These are phyloP conservation scores for Fusarium acutatum DNA, from an alignment of 2,329 filamentous ascomycete species.

Conservation along the genomic window DNA sequence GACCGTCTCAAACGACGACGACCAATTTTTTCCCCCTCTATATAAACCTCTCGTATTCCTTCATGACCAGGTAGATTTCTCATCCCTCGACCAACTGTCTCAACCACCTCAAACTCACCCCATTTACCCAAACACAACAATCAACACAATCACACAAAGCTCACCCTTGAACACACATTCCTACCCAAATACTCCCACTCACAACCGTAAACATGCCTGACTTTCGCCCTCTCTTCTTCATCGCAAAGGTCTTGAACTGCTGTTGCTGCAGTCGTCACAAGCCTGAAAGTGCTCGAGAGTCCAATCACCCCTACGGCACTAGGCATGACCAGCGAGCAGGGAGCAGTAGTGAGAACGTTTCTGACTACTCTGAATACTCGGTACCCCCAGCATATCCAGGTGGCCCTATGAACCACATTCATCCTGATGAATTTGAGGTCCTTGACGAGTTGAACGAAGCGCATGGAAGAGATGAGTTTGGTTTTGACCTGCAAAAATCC, in stretches of 20 bases:
- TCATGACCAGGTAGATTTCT: background rate
- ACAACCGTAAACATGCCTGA: constrained; percentile 15
- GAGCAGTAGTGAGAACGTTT: background rate
- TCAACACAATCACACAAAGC: background rate
- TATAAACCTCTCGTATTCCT: background rate
- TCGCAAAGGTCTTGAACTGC: constrained; percentile 4
- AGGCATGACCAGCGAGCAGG: background rate
- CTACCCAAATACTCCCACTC: background rate
- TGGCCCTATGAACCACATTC: background rate
- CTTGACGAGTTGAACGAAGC: background rate
- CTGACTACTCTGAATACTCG: background rate
- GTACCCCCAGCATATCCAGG: background rate
- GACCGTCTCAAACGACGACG: too few species aligned
- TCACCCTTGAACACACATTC: background rate
- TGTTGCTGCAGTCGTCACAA: background rate
- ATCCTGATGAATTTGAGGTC: background rate
- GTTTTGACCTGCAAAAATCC: background rate
- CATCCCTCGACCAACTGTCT: background rate
- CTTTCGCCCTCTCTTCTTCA: constrained; percentile 22
- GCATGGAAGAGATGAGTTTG: background rate
- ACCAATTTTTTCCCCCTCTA: background rate
- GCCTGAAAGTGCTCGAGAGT: background rate
- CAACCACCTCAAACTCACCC: background rate
- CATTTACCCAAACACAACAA: background rate
- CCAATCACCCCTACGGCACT: background rate